Conservation (phyloP, 257 asterid genomes). For the Nicotiana paniculata region DNA sequence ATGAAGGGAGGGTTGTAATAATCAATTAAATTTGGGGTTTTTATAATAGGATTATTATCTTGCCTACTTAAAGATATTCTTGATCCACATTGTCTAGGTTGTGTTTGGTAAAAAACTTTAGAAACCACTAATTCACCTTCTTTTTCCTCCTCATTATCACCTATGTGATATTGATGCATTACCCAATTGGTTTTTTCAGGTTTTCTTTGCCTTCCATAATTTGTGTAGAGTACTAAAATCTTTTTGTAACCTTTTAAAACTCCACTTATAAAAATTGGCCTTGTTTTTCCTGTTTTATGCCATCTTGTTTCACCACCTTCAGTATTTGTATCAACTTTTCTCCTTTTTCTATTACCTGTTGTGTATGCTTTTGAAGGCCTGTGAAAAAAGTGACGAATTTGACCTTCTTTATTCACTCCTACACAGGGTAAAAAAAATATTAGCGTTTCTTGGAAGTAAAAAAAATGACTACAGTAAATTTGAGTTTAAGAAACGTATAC, state of each 20-base stretch:
- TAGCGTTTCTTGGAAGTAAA: no score
- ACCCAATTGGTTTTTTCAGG: slow-evolving; percentile 91
- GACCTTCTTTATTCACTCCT: slow-evolving; percentile 84
- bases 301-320: slow-evolving; percentile 83
- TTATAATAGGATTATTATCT: not conserved
- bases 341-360: slow-evolving; percentile 74
- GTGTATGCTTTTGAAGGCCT: slow-evolving; percentile 88
- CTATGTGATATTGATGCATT: slow-evolving; percentile 87
- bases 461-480: no score
- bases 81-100: slow-evolving; percentile 69
- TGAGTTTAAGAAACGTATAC: no score
- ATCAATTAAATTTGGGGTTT: slow-evolving; percentile 26
- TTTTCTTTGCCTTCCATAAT: slow-evolving; percentile 76
- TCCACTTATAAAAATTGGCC: slow-evolving; percentile 38
- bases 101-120: slow-evolving; percentile 85
- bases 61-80: slow-evolving; percentile 3
- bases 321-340: slow-evolving; percentile 64
- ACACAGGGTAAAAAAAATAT: not conserved
- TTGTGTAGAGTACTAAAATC: slow-evolving; percentile 76
- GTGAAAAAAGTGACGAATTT: slow-evolving; percentile 87
- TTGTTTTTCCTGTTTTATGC: slow-evolving; percentile 91
- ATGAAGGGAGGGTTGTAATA: slow-evolving; percentile 31
- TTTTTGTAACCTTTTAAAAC: slow-evolving; percentile 64
- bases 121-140: slow-evolving; percentile 84
- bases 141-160: slow-evolving; percentile 71